Evolutionary conservation across 257 asterid species (phyloP), one percentile per base, ranked within the genome.

Genomic region (Ehretia macrophylla): DNA sequence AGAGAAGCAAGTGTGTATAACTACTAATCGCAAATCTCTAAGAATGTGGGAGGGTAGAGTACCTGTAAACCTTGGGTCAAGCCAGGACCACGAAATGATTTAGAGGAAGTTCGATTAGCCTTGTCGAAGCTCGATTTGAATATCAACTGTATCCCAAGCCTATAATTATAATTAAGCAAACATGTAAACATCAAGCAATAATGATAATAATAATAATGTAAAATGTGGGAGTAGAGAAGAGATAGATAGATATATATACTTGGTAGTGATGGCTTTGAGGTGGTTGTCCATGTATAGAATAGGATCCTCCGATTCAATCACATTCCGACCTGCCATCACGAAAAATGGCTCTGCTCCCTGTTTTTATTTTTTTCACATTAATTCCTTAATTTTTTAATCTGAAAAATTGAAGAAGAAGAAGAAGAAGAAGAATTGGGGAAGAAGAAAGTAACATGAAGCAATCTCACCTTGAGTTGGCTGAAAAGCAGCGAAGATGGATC

Each of bases 71-170:
- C 95, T 71, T 89, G 81, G 10, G 63, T 59, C 75, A 89, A 68
- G 55, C 97, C 97, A 35, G 97, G 97, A 27, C 97, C 95, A 3
- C 97, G 91, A 46, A 89, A 89, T 62, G 97, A 89, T 72, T 84
- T 86, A 11, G 95, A 89, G 27, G 91, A 86, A 45, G 97, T 89
- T 35, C 97, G 77, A 68, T 86, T 89, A 60, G 94, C 97, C 76
- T 88, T 88, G 71, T 88, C 97, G 58, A 88, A 86, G 79, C 97
- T 86, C 8, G 97, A 88, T 72, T 88, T 88, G 68, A 88, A 88
- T 53, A 85, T 79, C 79, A 88, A 70, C 17, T 81, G 84, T 68
- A 86, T 55, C 19, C 94, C 95, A 66, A 88, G 84, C 60, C 92
- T 85, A 70, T 4, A 61, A 13, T 9, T 18, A 19, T 51, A 19